Evolutionary conservation across 176 grass and related monocot species (phyloP), one percentile per base, ranked within the genome.

Genomic region (Juncus inflexus): DNA sequence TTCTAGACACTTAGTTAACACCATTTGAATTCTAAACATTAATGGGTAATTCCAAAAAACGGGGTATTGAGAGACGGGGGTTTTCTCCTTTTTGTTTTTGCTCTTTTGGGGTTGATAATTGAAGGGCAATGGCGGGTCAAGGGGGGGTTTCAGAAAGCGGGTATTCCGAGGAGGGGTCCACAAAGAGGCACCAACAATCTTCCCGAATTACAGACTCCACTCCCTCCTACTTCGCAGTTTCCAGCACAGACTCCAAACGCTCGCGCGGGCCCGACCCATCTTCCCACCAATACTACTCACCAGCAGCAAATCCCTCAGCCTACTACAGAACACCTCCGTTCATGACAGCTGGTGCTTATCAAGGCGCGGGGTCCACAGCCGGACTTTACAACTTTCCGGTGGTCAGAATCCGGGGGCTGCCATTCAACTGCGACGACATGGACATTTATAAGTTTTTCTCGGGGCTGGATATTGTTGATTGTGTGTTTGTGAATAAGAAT

Each of bases 161-260:
- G 83, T 84, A 60, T 84, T 87, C 84, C 66, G 87, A 90, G 83
- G 84, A 91, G 79, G 82, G 85, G 86, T 86, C 83, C 82, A 84
- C 86, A 95, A 95, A 95, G 86, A 90, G 86, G 80, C 81, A 83
- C 54, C 68, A 59, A 47, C 43, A 47, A 47, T 28, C 19, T 28
- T 28, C 43, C 43, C 86, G 86, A 90, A 95, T 95, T 86, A 95
- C 83, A 77, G 92, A 96, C 87, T 96, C 92, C 67, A 90, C 90
- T 91, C 92, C 92, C 88, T 87, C 92, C 69, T 96, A 96, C 91
- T 96, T 96, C 82, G 87, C 87, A 96, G 81, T 89, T 82, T 90
- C 75, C 40, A 70, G 75, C 76, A 47, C 9, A 9, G 43, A 47
- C 43, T 47, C 43, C 43, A 47, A 47, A 47, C 43, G 43, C 43